Evolutionary conservation across 2,329 filamentous ascomycete species (phyloP).

Genomic region (Cryphonectria parasitica): DNA sequence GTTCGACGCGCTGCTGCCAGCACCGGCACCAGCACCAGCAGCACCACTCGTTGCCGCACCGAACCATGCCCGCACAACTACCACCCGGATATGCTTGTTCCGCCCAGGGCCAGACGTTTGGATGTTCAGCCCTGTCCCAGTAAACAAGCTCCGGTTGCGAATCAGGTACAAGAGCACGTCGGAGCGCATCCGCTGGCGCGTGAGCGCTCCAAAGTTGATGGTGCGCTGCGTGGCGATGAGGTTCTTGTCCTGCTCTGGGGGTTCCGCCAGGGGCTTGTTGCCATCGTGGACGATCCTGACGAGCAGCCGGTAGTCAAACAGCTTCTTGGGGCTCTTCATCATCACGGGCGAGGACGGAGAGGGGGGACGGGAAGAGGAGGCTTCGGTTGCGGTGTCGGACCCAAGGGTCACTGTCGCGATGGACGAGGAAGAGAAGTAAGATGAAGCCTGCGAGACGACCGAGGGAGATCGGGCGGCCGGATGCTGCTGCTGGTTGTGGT

Average conservation of each 20-base stretch:
- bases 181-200: conserved; percentile 21
- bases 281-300: conserved; percentile 1
- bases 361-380: neutral
- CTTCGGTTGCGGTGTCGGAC: conserved; percentile 10
- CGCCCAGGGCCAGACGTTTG: neutral
- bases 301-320: conserved; percentile 25
- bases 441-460: neutral
- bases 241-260: too few relatives aligned
- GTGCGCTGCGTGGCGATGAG: conserved; percentile 14
- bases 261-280: too few relatives aligned
- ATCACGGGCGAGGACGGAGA: neutral
- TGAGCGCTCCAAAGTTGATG: conserved; percentile 19
- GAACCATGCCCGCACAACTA: conserved; percentile 21
- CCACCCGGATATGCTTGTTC: conserved; percentile 5
- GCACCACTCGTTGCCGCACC: neutral
- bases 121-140: too few relatives aligned
- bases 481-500: neutral
- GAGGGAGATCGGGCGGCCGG: neutral
- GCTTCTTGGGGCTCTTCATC: neutral
- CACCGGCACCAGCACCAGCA: neutral
- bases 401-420: conserved; percentile 7
- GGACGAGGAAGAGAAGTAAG: conserved; percentile 6
- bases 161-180: conserved; percentile 22
- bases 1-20: neutral
- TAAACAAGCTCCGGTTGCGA: conserved; percentile 10